These are phyloP conservation scores for Luzula sylvatica DNA, from an alignment of 176 grass and related monocot genomes.

Conservation along the genomic window DNA sequence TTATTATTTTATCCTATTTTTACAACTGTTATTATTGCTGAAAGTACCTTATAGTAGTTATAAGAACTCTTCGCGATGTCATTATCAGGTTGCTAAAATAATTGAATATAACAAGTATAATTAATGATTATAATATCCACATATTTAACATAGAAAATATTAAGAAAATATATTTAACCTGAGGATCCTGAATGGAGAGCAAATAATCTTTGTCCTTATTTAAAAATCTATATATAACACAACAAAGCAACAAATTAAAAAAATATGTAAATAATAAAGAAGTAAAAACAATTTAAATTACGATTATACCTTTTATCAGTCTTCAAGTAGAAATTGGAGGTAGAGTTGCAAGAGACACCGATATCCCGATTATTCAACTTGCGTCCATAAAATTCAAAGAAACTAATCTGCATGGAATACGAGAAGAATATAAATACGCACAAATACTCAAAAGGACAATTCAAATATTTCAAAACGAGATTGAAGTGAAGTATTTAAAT, in stretches of 20 bases:
- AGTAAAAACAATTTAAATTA: too few relatives aligned
- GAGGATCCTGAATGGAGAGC: slow-evolving; percentile 84
- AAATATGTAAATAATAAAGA: background rate
- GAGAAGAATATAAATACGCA: slow-evolving; percentile 1
- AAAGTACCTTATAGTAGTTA: slow-evolving; percentile 85
- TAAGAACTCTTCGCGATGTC: slow-evolving; percentile 96
- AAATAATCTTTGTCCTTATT: slow-evolving; percentile 69
- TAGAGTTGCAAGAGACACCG: slow-evolving; percentile 81
- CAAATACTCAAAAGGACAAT: background rate
- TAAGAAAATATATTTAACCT: slow-evolving; percentile 48
- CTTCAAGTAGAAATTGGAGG: slow-evolving; percentile 63
- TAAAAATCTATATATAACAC: slow-evolving; percentile 40
- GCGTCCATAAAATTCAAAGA: slow-evolving; percentile 94
- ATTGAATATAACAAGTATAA: slow-evolving; percentile 13
- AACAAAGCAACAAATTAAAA: slow-evolving; percentile 3
- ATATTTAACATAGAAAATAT: slow-evolving; percentile 2
- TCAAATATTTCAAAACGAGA: slow-evolving; percentile 9
- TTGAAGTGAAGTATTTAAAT: slow-evolving; percentile 18
- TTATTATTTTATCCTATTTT: too few relatives aligned
- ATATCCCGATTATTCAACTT: slow-evolving; percentile 78
- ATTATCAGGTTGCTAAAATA: slow-evolving; percentile 66
- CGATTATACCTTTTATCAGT: slow-evolving; percentile 53
- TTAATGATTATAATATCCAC: slow-evolving; percentile 21
- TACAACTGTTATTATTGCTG: too few relatives aligned
- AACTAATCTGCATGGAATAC: slow-evolving; percentile 46